Percentiles rank a stretch among this genome's conserved stretches.
Evolutionary conservation across 352 stramenopile genomes (phyloP).

Genomic region (Lagenidium giganteum): DNA sequence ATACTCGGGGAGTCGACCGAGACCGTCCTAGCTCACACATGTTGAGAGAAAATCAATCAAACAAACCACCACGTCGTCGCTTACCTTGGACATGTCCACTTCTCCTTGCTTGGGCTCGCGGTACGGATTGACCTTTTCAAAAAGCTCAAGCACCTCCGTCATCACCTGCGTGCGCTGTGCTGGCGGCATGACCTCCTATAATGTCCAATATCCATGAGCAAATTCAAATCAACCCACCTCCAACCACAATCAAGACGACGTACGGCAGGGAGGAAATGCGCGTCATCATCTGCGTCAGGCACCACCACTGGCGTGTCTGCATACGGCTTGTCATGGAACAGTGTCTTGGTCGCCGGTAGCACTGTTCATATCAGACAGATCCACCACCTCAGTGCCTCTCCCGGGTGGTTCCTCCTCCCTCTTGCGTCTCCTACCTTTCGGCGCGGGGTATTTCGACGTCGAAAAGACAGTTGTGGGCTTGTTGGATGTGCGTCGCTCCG

Average conservation of each 20-base stretch:
- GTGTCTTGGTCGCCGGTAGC: slow-evolving; percentile 58
- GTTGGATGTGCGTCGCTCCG: slow-evolving; percentile 71
- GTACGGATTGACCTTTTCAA: slow-evolving; percentile 81
- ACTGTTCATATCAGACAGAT: slow-evolving; percentile 8
- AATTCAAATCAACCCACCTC: too few species aligned
- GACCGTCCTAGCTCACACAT: slow-evolving; percentile 35
- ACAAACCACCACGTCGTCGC: background rate
- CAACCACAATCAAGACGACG: too few species aligned
- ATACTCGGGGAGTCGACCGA: slow-evolving; percentile 74
- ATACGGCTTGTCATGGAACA: slow-evolving; percentile 84
- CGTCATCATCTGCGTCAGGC: slow-evolving; percentile 67
- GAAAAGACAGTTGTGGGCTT: slow-evolving; percentile 88
- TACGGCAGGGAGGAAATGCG: slow-evolving; percentile 76
- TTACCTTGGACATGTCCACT: slow-evolving; percentile 75
- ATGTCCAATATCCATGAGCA: too few species aligned
- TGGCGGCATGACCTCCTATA: slow-evolving; percentile 56
- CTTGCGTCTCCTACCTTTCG: slow-evolving; percentile 37
- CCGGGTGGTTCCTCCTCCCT: too few species aligned
- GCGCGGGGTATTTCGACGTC: slow-evolving; percentile 82
- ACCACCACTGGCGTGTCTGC: slow-evolving; percentile 66
- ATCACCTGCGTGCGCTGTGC: slow-evolving; percentile 74
- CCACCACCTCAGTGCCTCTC: too few species aligned
- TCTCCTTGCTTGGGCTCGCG: slow-evolving; percentile 65
- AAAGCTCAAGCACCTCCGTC: slow-evolving; percentile 77
- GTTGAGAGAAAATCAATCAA: too few species aligned